phyloP scores from a whole-genome alignment of 257 asterid genomes.

The Solanum gandarillasii region DNA sequence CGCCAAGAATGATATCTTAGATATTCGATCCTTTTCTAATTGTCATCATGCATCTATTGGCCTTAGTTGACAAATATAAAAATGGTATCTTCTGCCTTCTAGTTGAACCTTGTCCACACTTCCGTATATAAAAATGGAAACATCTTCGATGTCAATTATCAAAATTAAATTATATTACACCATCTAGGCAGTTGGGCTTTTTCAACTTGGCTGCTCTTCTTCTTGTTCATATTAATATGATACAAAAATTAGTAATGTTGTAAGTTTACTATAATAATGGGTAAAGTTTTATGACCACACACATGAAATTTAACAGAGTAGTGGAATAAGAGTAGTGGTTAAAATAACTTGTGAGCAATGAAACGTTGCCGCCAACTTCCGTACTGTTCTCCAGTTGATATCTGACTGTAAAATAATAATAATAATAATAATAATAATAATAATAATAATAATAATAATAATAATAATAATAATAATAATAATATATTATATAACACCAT shows the following conservation, averaged over 20 bases:
- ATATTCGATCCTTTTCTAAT: neutral
- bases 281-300: neutral
- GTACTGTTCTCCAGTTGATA: conserved; percentile 28
- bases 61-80: neutral
- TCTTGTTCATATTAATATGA: neutral
- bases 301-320: neutral
- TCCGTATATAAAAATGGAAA: neutral
- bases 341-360: conserved; percentile 6
- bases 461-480: no score
- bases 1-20: neutral
- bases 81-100: neutral
- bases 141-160: neutral
- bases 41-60: neutral
- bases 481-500: neutral
- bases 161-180: neutral
- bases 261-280: neutral
- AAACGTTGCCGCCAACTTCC: conserved; percentile 13
- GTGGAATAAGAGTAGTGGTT: neutral
- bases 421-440: no score
- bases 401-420: conserved; percentile 25
- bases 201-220: neutral
- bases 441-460: no score
- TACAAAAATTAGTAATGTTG: neutral
- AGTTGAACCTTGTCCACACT: neutral
- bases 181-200: neutral